Conservation (phyloP, 768 basidiomycete species). For the Panus rudis region DNA sequence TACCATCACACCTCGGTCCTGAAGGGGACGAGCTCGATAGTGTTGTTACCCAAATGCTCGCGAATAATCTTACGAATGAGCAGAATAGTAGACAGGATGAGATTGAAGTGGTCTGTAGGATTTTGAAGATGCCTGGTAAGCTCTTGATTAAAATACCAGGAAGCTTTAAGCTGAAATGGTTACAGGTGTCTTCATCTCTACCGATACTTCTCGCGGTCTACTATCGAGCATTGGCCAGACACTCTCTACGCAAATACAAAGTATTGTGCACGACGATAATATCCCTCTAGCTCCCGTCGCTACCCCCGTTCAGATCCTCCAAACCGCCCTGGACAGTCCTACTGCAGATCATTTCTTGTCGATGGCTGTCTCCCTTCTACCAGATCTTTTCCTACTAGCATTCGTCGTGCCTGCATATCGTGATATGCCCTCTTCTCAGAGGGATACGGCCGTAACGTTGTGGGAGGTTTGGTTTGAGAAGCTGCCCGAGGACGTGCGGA, state of each 20-base stretch:
- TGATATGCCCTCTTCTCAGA: conserved; percentile 12
- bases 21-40: conserved; percentile 37
- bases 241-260: conserved; percentile 30
- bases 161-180: not conserved
- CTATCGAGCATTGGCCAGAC: conserved; percentile 26
- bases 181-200: conserved; percentile 24
- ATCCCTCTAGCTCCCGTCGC: conserved; percentile 18
- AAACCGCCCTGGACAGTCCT: conserved; percentile 16
- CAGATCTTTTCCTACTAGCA: conserved; percentile 41
- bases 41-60: conserved; percentile 33
- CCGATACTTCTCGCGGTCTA: conserved; percentile 26
- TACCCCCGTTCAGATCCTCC: conserved; percentile 27
- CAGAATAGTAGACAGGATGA: conserved; percentile 16
- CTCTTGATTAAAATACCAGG: not conserved
- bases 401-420: conserved; percentile 37
- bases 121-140: conserved; percentile 25
- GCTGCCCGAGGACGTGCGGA: conserved; percentile 17
- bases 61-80: conserved; percentile 26
- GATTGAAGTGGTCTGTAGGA: conserved; percentile 28
- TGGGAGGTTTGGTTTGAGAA: conserved; percentile 26
- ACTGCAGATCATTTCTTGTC: not conserved
- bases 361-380: conserved; percentile 24
- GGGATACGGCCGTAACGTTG: conserved; percentile 19
- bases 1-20: conserved; percentile 43
- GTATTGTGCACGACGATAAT: conserved; percentile 25